These are phyloP conservation scores for Rhizopus microsporus DNA, from an alignment of 371 early-diverging fungal genomes.

Conservation along the genomic window DNA sequence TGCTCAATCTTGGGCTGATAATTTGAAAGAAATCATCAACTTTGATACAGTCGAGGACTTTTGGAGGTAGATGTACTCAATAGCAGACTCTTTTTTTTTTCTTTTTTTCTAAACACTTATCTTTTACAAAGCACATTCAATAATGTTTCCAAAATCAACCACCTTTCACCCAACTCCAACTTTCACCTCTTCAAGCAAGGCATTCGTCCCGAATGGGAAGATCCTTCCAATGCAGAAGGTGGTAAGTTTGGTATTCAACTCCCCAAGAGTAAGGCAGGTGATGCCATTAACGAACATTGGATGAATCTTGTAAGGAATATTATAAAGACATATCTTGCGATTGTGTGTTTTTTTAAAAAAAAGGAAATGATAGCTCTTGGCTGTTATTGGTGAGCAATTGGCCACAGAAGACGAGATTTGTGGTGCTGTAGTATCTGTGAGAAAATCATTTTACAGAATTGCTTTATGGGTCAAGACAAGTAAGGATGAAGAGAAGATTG, in stretches of 20 bases:
- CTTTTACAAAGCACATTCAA: constrained; percentile 74
- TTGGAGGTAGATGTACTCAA: constrained; percentile 77
- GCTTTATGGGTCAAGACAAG: constrained; percentile 89
- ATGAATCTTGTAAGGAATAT: constrained; percentile 75
- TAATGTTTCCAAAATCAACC: constrained; percentile 81
- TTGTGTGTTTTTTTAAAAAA: background rate
- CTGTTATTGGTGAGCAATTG: constrained; percentile 90
- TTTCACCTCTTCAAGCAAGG: constrained; percentile 97
- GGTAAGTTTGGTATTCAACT: constrained; percentile 95
- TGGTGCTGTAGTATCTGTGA: constrained; percentile 88
- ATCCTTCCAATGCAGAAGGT: constrained; percentile 92
- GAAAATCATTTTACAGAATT: constrained; percentile 80
- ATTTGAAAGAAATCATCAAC: constrained; percentile 85
- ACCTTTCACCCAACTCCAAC: constrained; percentile 82
- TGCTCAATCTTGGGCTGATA: constrained; percentile 84
- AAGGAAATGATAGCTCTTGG: constrained; percentile 64
- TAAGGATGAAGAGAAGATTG: constrained; percentile 61
- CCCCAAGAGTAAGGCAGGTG: constrained; percentile 69
- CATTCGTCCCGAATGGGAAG: constrained; percentile 99
- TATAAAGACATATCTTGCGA: constrained; percentile 41
- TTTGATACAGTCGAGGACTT: constrained; percentile 95
- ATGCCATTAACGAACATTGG: constrained; percentile 85
- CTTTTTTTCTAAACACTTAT: too few species aligned
- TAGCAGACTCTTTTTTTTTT: background rate
- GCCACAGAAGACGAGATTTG: constrained; percentile 80